Evolutionary conservation across 345 rosid species (phyloP).

Genomic region (Microthlaspi erraticum): DNA sequence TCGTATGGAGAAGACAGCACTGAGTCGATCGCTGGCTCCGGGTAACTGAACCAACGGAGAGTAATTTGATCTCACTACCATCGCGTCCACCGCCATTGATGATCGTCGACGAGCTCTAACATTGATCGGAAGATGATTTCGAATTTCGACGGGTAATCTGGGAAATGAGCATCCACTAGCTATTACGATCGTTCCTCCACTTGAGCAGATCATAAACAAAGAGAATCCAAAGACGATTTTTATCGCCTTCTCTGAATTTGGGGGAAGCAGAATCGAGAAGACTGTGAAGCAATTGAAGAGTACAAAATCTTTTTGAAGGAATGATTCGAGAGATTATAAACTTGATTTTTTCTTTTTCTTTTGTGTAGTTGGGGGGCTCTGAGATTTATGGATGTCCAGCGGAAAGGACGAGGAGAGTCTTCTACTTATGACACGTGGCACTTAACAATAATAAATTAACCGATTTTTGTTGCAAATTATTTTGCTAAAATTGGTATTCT

Average conservation of each 20-base stretch:
- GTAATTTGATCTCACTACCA: slow-evolving; percentile 35
- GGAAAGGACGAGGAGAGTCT: slow-evolving; percentile 5
- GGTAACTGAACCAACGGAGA: slow-evolving; percentile 63
- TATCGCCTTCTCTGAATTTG: slow-evolving; percentile 23
- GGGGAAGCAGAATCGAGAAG: slow-evolving; percentile 1
- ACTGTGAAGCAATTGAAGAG: slow-evolving; percentile 14
- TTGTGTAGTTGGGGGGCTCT: neutral
- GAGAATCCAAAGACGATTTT: slow-evolving; percentile 16
- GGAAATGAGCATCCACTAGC: slow-evolving; percentile 23
- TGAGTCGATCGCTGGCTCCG: slow-evolving; percentile 78
- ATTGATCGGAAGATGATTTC: neutral
- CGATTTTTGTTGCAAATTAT: too few species aligned
- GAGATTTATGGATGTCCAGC: slow-evolving; percentile 23
- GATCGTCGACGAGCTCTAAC: slow-evolving; percentile 14
- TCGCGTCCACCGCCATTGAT: slow-evolving; percentile 49
- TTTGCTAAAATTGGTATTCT: too few species aligned
- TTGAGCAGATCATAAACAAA: slow-evolving; percentile 47
- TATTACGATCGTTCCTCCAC: slow-evolving; percentile 33
- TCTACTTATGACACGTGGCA: slow-evolving; percentile 4
- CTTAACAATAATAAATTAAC: neutral
- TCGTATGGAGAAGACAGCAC: slow-evolving; percentile 62
- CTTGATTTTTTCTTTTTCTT: neutral
- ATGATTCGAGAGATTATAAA: neutral
- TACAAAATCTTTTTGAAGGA: neutral
- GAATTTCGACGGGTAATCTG: neutral